Conservation (phyloP, 2,329 filamentous ascomycete species). For the Colletotrichum salicis region DNA sequence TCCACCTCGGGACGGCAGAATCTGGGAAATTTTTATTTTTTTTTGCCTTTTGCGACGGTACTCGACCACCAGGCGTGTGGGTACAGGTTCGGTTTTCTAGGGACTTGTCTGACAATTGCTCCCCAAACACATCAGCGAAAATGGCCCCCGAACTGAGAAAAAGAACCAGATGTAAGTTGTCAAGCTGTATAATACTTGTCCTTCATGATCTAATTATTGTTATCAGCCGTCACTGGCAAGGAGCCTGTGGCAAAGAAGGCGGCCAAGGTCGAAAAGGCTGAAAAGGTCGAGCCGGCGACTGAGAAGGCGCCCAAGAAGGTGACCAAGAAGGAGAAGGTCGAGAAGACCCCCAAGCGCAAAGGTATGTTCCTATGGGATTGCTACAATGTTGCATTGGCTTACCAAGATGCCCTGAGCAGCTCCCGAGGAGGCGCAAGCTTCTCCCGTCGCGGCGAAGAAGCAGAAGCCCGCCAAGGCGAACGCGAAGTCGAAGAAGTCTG, state of each 20-base stretch:
- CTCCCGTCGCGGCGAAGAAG: slow-evolving; percentile 57
- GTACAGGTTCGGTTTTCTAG: slow-evolving; percentile 11
- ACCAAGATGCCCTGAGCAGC: slow-evolving; percentile 43
- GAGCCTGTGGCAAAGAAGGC: slow-evolving; percentile 44
- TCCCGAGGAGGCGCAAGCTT: slow-evolving; percentile 57
- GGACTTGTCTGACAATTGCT: slow-evolving; percentile 12
- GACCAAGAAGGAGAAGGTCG: slow-evolving; percentile 43
- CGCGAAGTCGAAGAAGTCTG: slow-evolving; percentile 60
- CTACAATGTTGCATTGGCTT: slow-evolving; percentile 34
- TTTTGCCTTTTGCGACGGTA: slow-evolving; percentile 41
- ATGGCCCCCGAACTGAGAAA: slow-evolving; percentile 60
- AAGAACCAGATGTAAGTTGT: slow-evolving; percentile 45
- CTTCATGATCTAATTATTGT: not conserved
- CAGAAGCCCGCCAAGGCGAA: slow-evolving; percentile 56
- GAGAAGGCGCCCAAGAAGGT: slow-evolving; percentile 11
- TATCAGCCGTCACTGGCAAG: slow-evolving; percentile 44
- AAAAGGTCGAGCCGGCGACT: slow-evolving; percentile 26
- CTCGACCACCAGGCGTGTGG: not conserved
- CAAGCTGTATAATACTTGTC: not conserved
- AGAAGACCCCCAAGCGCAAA: slow-evolving; percentile 48
- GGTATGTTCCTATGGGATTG: slow-evolving; percentile 39
- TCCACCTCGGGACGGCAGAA: slow-evolving; percentile 33
- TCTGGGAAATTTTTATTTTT: slow-evolving; percentile 36
- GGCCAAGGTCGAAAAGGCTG: slow-evolving; percentile 30
- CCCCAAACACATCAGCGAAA: slow-evolving; percentile 33